A percentile compares a stretch with the other conserved stretches of the same genome.
Evolutionary conservation across 2,329 filamentous ascomycete genomes (phyloP).

Genomic region (Aphanoascus verrucosus): DNA sequence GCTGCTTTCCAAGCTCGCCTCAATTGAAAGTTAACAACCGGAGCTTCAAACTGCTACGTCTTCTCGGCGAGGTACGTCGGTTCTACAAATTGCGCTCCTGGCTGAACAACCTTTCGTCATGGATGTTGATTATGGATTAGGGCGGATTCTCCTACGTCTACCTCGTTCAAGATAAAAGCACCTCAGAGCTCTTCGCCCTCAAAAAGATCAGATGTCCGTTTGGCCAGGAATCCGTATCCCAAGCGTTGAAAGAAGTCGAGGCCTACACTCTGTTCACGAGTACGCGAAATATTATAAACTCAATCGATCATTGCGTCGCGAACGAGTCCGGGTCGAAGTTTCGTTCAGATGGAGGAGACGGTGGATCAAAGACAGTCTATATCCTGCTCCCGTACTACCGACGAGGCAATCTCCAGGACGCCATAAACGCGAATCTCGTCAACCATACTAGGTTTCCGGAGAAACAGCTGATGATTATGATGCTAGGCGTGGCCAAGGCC

Average conservation of each 20-base stretch:
- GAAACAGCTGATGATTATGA: slow-evolving; percentile 73
- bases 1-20: slow-evolving; percentile 88
- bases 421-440: slow-evolving; percentile 96
- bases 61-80: slow-evolving; percentile 70
- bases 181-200: slow-evolving; percentile 76
- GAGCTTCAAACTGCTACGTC: slow-evolving; percentile 87
- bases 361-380: slow-evolving; percentile 83
- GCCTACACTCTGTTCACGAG: slow-evolving; percentile 84
- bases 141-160: slow-evolving; percentile 99
- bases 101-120: neutral
- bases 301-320: slow-evolving; percentile 70
- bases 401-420: slow-evolving; percentile 89
- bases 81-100: neutral
- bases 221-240: slow-evolving; percentile 87
- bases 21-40: slow-evolving; percentile 90
- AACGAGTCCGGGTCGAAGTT: slow-evolving; percentile 52
- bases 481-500: slow-evolving; percentile 82
- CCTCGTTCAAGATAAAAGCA: slow-evolving; percentile 82
- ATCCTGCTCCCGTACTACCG: slow-evolving; percentile 93
- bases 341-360: slow-evolving; percentile 46
- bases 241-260: slow-evolving; percentile 93
- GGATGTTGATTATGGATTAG: slow-evolving; percentile 33
- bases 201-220: slow-evolving; percentile 99
- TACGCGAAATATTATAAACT: slow-evolving; percentile 75
- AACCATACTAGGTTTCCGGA: slow-evolving; percentile 89